phyloP scores from a whole-genome alignment of 371 early-diverging fungal genomes.

The Cokeromyces recurvatus region DNA sequence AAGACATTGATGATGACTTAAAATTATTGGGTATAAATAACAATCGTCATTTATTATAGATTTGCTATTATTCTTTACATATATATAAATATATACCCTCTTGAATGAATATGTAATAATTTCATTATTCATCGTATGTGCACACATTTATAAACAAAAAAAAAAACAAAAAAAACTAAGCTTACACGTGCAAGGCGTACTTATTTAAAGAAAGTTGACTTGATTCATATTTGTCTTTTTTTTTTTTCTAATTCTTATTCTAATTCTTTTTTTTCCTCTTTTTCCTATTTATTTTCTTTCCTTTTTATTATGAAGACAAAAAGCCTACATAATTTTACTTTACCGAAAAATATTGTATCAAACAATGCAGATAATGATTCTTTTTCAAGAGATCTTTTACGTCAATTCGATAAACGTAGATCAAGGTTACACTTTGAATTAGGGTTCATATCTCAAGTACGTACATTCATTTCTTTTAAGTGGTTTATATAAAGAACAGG shows the following conservation, averaged over 20 bases:
- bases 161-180: too few relatives aligned
- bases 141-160: too few relatives aligned
- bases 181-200: too few relatives aligned
- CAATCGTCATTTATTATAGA: background rate
- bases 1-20: constrained; percentile 47
- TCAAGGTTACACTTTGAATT: constrained; percentile 31
- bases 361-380: constrained; percentile 18
- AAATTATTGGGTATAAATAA: constrained; percentile 30
- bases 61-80: background rate
- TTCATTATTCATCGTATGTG: too few relatives aligned
- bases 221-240: too few relatives aligned
- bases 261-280: background rate
- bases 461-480: too few relatives aligned
- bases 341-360: constrained; percentile 6
- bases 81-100: too few relatives aligned
- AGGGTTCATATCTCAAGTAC: constrained; percentile 26
- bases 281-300: constrained; percentile 1
- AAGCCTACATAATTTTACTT: constrained; percentile 8
- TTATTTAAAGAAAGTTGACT: too few relatives aligned
- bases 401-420: constrained; percentile 35
- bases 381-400: constrained; percentile 34
- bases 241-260: too few relatives aligned
- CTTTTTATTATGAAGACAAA: background rate
- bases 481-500: too few relatives aligned
- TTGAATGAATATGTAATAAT: too few relatives aligned